Base-by-base conservation (phyloP, 2,329 filamentous ascomycete species). In the Bisporella sp. region DNA sequence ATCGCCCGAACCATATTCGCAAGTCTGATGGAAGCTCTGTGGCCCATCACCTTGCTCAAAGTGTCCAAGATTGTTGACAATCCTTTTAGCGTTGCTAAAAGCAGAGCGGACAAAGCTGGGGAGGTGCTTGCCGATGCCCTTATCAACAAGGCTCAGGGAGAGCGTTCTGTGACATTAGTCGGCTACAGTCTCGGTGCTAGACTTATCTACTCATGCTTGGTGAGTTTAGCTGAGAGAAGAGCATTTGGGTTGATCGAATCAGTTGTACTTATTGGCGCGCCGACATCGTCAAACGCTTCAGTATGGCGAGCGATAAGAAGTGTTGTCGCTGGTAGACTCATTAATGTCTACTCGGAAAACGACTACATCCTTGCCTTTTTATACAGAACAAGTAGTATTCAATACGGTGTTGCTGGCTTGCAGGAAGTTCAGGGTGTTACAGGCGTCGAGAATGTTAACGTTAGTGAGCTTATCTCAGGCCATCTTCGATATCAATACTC, bases 361-460 rank as follows among this genome's bases (percentile, higher is more conserved):
- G 91, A 96, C 67, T 87, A 89, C 62, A 82, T 96, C 32, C 80
- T 96, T 1, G 90, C 82, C 1, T 92, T 96, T 64, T 73, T 96
- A 13, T 96, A 96, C 66, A 82, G 91, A 42, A 85, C 89, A 2
- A 89, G 87, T 40, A 90, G 84, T 52, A 78, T 95, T 31, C 85
- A 93, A 56, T 77, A 87, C 40, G 91, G 91, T 4, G 81, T 96
- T 41, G 90, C 90, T 0, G 92, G 91, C 0, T 71, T 97, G 1
- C 87, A 96, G 64, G 75, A 81, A 32, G 79, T 95, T 29, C 69
- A 81, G 51, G 78, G 75, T 6, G 79, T 91, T 12, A 75, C 79
- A 5, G 85, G 85, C 2, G 76, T 93, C 63, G 77, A 80, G 57
- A 80, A 79, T 50, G 61, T 79, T 7, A 69, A 81, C 54, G 73